Percentiles rank a stretch among this genome's conserved stretches.
Conservation (phyloP, 2,329 filamentous ascomycete genomes). For the Diaporthe helianthi region DNA sequence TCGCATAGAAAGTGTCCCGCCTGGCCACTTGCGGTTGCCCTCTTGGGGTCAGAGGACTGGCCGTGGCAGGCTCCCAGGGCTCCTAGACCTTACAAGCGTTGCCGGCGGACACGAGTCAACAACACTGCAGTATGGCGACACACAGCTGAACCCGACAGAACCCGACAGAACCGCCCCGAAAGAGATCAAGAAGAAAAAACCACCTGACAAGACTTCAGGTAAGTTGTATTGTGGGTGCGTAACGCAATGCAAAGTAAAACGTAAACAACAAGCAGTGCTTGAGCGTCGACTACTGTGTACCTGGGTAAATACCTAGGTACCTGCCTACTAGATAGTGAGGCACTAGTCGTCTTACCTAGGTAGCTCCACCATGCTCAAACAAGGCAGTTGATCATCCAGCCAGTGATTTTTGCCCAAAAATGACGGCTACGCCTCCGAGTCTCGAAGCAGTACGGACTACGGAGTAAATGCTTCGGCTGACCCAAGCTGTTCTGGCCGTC, state of each 20-base stretch:
- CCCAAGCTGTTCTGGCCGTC: too few species aligned
- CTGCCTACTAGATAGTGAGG: background rate
- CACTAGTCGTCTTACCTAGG: conserved; percentile 6
- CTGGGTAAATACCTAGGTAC: too few species aligned
- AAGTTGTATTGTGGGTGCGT: too few species aligned
- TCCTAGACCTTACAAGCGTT: conserved; percentile 5
- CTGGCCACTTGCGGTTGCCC: conserved; percentile 1
- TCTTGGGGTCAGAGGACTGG: conserved; percentile 6
- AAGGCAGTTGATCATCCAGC: background rate
- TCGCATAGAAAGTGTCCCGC: background rate
- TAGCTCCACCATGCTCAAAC: background rate
- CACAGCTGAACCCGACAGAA: background rate
- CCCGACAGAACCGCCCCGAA: background rate
- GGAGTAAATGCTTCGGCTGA: background rate
- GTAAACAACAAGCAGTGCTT: background rate
- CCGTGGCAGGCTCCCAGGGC: conserved; percentile 15
- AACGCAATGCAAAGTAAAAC: too few species aligned
- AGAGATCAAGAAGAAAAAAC: too few species aligned
- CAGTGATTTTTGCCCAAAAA: background rate
- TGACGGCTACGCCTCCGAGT: too few species aligned
- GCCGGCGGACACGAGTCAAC: conserved; percentile 16
- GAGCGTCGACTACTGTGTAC: background rate
- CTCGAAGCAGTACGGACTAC: too few species aligned
- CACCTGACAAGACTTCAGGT: background rate
- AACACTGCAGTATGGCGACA: background rate